Evolutionary conservation across 139 green algal genomes (phyloP).

Genomic region (Tetradesmus lagerheimii): DNA sequence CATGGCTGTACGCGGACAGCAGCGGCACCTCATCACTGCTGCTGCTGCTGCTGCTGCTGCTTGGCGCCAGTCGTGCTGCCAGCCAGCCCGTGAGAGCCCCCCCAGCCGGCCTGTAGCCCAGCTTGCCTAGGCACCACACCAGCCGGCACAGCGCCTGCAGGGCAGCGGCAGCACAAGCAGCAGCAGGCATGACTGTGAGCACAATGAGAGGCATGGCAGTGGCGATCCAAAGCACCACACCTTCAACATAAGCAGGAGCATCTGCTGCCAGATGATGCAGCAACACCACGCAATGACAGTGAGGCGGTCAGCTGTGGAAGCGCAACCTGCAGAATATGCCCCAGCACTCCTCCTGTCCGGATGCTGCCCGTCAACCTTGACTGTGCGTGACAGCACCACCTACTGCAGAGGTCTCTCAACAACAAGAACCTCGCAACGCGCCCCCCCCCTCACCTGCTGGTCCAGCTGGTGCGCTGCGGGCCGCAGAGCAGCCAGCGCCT

Average conservation of each 20-base stretch:
- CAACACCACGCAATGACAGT: too few relatives aligned
- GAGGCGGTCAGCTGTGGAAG: too few relatives aligned
- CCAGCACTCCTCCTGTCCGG: too few relatives aligned
- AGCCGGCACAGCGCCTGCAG: not conserved
- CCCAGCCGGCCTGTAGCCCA: slow-evolving; percentile 27
- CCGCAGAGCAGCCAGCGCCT: not conserved
- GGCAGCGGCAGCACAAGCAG: not conserved
- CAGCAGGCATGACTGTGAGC: not conserved
- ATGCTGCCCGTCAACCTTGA: too few relatives aligned
- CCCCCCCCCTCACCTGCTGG: not conserved
- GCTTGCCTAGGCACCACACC: slow-evolving; percentile 18
- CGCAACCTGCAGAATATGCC: too few relatives aligned
- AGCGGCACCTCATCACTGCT: not conserved
- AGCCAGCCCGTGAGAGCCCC: slow-evolving; percentile 14
- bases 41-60: slow-evolving; percentile 23
- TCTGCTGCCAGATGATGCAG: too few relatives aligned
- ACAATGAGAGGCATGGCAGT: too few relatives aligned
- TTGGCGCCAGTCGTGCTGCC: not conserved
- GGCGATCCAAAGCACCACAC: too few relatives aligned
- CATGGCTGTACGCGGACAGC: not conserved
- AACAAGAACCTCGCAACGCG: too few relatives aligned
- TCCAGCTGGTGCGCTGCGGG: slow-evolving; percentile 12
- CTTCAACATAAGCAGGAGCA: too few relatives aligned
- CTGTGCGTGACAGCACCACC: too few relatives aligned
- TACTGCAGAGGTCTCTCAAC: too few relatives aligned